Base-by-base conservation (phyloP, 495 filamentous ascomycete species). In the Penicillium nucicola region DNA sequence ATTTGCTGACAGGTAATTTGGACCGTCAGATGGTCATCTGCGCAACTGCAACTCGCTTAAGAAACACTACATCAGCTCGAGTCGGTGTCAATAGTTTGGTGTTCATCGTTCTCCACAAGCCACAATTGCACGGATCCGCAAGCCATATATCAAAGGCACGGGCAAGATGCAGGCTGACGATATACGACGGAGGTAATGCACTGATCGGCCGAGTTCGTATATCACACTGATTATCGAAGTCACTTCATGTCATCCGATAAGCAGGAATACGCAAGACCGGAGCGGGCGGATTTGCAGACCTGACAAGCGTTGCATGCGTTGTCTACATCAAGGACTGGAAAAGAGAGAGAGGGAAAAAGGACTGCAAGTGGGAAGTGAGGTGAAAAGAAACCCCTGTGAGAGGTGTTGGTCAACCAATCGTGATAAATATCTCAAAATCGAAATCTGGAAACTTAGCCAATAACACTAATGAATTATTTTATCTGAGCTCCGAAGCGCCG, bases 391-490 rank as follows among this genome's bases (percentile, higher is more conserved):
- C 36, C 30, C 11, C 25, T 41, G 46, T 48, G 46, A 32, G 37
- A 48, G 36, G 37, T 33, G 9, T 53, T 53, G 40, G 53, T 41
- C 19, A 1, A 34, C 58, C 38, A 60, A 62, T 60, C 41, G 18
- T n/a, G n/a, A 19, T 31, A 13, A 39, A 28, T 31, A 20, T 52
- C 23, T 34, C 33, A 47, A 42, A 52, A 33, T 28, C 28, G 45
- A 59, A 52, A 34, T 10, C 41, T 41, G 53, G 18, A 10, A 32
- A 40, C 11, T 34, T 42, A 13, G 22, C 57, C 50, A 57, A 60
- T 60, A 7, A 44, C 44, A 53, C 12, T 17, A 31, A 11, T 5
- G n/a, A 48, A 14, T 33, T 20, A 32, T 39, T 19, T 22, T 1
- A 17, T 37, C 48, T 14, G 13, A 23, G 15, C 14, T 39, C 48